These are phyloP conservation scores for Purpureocillium takamizusanense DNA, from an alignment of 2,329 filamentous ascomycete genomes.

Conservation along the genomic window DNA sequence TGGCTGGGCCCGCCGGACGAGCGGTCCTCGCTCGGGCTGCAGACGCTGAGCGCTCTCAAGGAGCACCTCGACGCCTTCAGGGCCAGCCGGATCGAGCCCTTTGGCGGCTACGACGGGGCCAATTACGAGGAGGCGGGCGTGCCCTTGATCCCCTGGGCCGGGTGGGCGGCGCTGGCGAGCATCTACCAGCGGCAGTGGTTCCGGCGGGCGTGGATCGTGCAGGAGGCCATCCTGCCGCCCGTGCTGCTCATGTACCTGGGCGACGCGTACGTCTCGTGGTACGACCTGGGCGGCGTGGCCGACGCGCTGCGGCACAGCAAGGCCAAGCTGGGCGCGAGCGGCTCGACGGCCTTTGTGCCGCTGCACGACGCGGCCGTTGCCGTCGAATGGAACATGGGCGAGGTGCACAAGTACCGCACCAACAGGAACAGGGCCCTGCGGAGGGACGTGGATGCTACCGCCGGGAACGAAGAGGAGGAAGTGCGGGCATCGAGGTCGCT, in stretches of 20 bases:
- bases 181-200: slow-evolving; percentile 18
- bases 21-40: slow-evolving; percentile 8
- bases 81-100: slow-evolving; percentile 13
- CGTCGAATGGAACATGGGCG: slow-evolving; percentile 16
- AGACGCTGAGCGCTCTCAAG: slow-evolving; percentile 6
- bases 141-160: slow-evolving; percentile 8
- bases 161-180: slow-evolving; percentile 12
- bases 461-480: not conserved
- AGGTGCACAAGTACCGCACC: slow-evolving; percentile 13
- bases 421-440: slow-evolving; percentile 4
- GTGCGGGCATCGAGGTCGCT: not conserved
- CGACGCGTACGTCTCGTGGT: slow-evolving; percentile 7
- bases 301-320: slow-evolving; percentile 10
- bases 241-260: slow-evolving; percentile 15
- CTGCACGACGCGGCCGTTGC: slow-evolving; percentile 10
- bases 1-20: slow-evolving; percentile 15
- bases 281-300: slow-evolving; percentile 10
- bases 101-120: slow-evolving; percentile 9
- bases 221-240: slow-evolving; percentile 15
- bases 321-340: slow-evolving; percentile 7
- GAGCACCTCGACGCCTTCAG: slow-evolving; percentile 7
- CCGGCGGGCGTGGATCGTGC: slow-evolving; percentile 17
- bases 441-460: slow-evolving; percentile 1
- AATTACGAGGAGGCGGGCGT: slow-evolving; percentile 10
- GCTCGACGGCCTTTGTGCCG: slow-evolving; percentile 9